Conservation (phyloP, 208 protist species). For the Endotrypanum monterogeii region DNA sequence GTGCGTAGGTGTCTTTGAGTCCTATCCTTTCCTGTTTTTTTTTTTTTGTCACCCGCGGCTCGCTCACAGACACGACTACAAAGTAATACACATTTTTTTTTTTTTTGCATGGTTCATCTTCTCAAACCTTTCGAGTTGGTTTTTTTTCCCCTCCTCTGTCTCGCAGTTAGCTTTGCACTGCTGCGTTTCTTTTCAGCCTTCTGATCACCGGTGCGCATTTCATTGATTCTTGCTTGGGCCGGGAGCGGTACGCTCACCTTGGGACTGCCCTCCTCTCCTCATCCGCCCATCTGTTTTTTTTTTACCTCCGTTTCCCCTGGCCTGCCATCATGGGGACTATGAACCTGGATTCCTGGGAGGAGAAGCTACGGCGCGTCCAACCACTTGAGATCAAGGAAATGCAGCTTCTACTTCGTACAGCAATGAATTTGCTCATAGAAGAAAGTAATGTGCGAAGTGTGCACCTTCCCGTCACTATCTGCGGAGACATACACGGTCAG, state of each 20-base stretch:
- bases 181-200: no score
- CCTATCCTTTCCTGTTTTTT: background rate
- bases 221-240: background rate
- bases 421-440: conserved; percentile 76
- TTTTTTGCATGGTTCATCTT: background rate
- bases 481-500: conserved; percentile 99
- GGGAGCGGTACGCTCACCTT: background rate
- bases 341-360: conserved; percentile 73
- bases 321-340: conserved; percentile 18
- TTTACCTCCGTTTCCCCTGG: background rate
- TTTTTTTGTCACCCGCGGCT: background rate
- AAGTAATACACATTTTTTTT: no score
- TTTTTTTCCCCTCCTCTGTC: background rate
- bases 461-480: conserved; percentile 96
- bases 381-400: conserved; percentile 66
- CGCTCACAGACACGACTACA: background rate
- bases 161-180: background rate
- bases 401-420: conserved; percentile 64
- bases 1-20: background rate
- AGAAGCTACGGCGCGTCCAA: conserved; percentile 60
- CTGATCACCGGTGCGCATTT: background rate
- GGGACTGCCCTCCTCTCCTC: no score
- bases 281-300: background rate
- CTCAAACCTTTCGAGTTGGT: background rate
- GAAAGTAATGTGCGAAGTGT: conserved; percentile 96